phyloP scores from a whole-genome alignment of 495 filamentous ascomycete species.

The Penicillium cataractarum region DNA sequence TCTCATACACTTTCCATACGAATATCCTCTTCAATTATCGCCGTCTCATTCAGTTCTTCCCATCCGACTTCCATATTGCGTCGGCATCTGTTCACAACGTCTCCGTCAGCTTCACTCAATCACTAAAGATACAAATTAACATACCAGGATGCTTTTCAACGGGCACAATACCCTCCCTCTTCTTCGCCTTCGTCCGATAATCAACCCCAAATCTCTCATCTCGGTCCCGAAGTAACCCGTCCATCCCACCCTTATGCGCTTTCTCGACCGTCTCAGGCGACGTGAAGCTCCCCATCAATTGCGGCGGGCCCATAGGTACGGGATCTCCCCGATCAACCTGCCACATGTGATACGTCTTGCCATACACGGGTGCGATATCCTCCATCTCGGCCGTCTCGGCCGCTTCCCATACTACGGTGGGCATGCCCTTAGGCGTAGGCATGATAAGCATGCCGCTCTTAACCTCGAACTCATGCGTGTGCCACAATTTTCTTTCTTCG shows the following conservation, averaged over 20 bases:
- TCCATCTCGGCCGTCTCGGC: slow-evolving; percentile 83
- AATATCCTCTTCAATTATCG: background rate
- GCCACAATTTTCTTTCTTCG: slow-evolving; percentile 76
- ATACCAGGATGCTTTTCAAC: slow-evolving; percentile 61
- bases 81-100: slow-evolving; percentile 48
- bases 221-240: slow-evolving; percentile 61
- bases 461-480: slow-evolving; percentile 83
- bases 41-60: background rate
- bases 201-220: slow-evolving; percentile 68
- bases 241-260: slow-evolving; percentile 62
- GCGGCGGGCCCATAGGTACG: slow-evolving; percentile 72
- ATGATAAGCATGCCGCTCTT: slow-evolving; percentile 86
- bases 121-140: slow-evolving; percentile 11
- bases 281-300: slow-evolving; percentile 79
- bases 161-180: slow-evolving; percentile 61
- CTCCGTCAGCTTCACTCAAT: slow-evolving; percentile 12
- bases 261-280: slow-evolving; percentile 56
- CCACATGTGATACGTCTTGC: slow-evolving; percentile 93
- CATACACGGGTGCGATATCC: slow-evolving; percentile 70
- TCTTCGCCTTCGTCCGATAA: slow-evolving; percentile 61
- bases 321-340: slow-evolving; percentile 80
- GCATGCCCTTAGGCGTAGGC: slow-evolving; percentile 65
- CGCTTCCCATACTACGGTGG: slow-evolving; percentile 64
- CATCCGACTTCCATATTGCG: slow-evolving; percentile 39
- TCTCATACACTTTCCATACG: background rate